Conservation (phyloP, 2,329 filamentous ascomycete genomes). For the Colletotrichum paranaense region DNA sequence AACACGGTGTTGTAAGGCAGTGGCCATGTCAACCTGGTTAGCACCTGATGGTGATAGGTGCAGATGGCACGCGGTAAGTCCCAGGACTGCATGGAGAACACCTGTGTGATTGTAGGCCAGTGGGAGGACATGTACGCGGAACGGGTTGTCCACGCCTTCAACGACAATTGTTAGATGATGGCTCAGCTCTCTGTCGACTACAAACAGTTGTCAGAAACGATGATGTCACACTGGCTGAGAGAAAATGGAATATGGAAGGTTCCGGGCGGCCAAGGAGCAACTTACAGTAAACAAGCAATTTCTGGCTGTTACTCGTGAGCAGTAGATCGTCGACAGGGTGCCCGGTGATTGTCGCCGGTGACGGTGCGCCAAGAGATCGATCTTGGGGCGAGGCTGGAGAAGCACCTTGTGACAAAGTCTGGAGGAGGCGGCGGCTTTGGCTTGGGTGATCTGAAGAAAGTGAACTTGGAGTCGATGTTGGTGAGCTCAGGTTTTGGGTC, state of each 20-base stretch:
- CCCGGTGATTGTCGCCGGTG: background rate
- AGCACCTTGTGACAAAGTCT: background rate
- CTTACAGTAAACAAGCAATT: conserved; percentile 17
- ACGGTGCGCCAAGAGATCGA: background rate
- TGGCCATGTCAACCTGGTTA: conserved; percentile 24
- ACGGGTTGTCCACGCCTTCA: conserved; percentile 38
- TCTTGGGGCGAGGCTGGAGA: background rate
- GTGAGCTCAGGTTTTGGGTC: background rate
- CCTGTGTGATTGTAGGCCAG: conserved; percentile 41
- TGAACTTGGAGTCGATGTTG: background rate
- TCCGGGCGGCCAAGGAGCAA: background rate
- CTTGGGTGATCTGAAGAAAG: background rate
- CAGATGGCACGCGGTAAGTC: conserved; percentile 42
- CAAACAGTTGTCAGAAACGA: background rate
- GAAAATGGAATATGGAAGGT: background rate
- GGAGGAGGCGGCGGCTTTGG: background rate
- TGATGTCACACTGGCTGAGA: background rate
- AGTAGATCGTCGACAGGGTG: background rate
- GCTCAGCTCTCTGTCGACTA: conserved; percentile 39
- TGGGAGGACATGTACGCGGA: conserved; percentile 38
- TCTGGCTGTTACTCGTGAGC: background rate
- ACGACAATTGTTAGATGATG: conserved; percentile 38
- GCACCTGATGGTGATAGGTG: conserved; percentile 30
- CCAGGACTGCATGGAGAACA: conserved; percentile 42
- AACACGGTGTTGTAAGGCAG: conserved; percentile 39